Evolutionary conservation across 2,329 filamentous ascomycete species (phyloP), one percentile per base, ranked within the genome.

Genomic region (Talaromyces sp.): DNA sequence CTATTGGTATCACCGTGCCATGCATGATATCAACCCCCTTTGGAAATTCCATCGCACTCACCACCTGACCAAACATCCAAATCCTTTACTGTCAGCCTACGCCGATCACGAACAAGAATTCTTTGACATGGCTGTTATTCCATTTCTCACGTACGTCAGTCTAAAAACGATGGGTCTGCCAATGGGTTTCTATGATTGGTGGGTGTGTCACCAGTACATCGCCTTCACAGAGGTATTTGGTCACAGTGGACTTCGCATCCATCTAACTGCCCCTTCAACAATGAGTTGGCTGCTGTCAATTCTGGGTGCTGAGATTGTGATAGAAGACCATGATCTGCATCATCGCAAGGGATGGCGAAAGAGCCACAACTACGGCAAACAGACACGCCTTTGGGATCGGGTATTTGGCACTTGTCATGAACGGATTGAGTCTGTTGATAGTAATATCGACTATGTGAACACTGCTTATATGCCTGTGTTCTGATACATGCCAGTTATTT

Each of bases 131-230:
- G 70, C 68, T 6, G 72, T 70, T n/a, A 71, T 78, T 8, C 76
- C 76, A 0, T 59, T 77, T 19, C 60, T 76, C 53, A 70, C 75
- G 1, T 78, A 70, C 60, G 65, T 66, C 40, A 72, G 67, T 1
- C 57, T 78, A 36, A 73, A 69, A 56, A 6, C 65, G 0, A 67
- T 73, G 35, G 74, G 75, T 0, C 50, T 78, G 3, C 75, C 75
- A 0, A 74, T 78, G 72, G 75, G 74, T 1, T 79, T 79, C 62
- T 78, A 78, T 51, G 76, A 78, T 41, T 77, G 73, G 75, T 79
- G 76, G 76, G 61, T 79, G 17, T 78, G 76, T 62, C 72, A 77
- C 53, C 68, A 75, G 54, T 79, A 77, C 53, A 66, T 79, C 31
- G 67, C 75, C 11, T 59, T 50, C 31, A 59, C 57, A 8, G 57